Base-by-base conservation (phyloP, 257 asterid species). In the Penstemon davidsonii region DNA sequence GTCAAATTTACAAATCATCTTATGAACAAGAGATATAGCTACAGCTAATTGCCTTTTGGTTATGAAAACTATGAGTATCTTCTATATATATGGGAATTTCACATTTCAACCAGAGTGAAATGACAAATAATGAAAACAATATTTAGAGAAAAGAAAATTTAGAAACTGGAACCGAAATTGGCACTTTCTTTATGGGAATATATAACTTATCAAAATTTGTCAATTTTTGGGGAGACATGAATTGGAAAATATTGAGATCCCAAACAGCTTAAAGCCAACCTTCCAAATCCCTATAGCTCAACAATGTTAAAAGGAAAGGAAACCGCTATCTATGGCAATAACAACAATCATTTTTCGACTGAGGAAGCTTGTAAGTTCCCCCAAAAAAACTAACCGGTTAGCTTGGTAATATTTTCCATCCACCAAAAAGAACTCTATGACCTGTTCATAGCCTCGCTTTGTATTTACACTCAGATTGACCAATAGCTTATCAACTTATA, bases 221-320 rank as follows among this genome's bases (percentile, higher is more conserved):
- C 33, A 19, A 37, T 37, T 50, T 42, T 7, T 9, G 54, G 55
- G 43, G 15, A 47, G 71, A 67, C 51, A 61, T 69, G 61, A 56
- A 54, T 68, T 59, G 9, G 68, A 73, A 54, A 45, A 33, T 60
- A 39, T 63, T 43, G 4, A 46, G 46, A 59, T 69, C 13, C 52
- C 55, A 60, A 69, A 72, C 69, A 4, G 55, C 63, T 53, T 55
- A 40, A 15, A 46, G 44, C 46, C 73, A 40, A 69, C 49, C 15
- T 64, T 71, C 38, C 45, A 43, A 46, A 60, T 5, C 41, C 77
- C 78, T 59, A 58, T 47, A 54, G 13, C 60, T 69, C 38, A 25
- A 9, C 33, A 25, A 25, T 25, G 33, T 25, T 25, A 4, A 61
- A 33, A 45, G 25, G 46, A 62, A 8, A 47, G 62, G 15, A 11